Conservation (phyloP, 73 alveolate species). For the Paramecium sexaurelia region DNA sequence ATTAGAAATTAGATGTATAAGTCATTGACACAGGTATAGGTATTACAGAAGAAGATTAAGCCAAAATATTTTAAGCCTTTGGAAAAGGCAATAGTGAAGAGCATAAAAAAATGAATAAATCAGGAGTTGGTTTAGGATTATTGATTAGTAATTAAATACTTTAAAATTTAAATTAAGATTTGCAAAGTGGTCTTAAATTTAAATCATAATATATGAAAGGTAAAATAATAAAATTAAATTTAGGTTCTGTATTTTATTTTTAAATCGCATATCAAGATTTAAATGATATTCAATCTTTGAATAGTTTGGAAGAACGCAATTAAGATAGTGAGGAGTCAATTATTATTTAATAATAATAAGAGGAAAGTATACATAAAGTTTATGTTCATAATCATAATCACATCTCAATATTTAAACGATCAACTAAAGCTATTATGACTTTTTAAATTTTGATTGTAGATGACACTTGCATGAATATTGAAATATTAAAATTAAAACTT, state of each 20-base stretch:
- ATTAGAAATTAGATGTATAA: not conserved
- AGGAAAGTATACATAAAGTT: conserved; percentile 13
- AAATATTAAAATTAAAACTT: not conserved
- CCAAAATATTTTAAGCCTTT: conserved; percentile 21
- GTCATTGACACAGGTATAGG: conserved; percentile 44
- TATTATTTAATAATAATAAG: not conserved
- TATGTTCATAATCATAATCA: not conserved
- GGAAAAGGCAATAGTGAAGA: conserved; percentile 61
- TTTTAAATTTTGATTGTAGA: not conserved
- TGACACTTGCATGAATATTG: conserved; percentile 25
- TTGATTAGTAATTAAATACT: conserved; percentile 44
- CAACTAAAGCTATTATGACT: conserved; percentile 41
- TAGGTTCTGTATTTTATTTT: conserved; percentile 44
- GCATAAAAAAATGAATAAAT: conserved; percentile 18
- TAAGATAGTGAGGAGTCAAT: conserved; percentile 35
- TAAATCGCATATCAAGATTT: not conserved
- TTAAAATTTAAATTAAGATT: conserved; percentile 7
- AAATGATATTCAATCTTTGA: conserved; percentile 2
- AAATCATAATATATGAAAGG: conserved; percentile 36
- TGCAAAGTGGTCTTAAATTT: conserved; percentile 36
- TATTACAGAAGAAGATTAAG: conserved; percentile 40
- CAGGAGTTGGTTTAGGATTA: conserved; percentile 58
- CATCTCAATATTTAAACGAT: not conserved
- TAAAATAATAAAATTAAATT: not conserved
- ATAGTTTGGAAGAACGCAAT: conserved; percentile 41